Conservation (phyloP, 202 grass and related monocot genomes). For the Sporobolus alterniflorus region DNA sequence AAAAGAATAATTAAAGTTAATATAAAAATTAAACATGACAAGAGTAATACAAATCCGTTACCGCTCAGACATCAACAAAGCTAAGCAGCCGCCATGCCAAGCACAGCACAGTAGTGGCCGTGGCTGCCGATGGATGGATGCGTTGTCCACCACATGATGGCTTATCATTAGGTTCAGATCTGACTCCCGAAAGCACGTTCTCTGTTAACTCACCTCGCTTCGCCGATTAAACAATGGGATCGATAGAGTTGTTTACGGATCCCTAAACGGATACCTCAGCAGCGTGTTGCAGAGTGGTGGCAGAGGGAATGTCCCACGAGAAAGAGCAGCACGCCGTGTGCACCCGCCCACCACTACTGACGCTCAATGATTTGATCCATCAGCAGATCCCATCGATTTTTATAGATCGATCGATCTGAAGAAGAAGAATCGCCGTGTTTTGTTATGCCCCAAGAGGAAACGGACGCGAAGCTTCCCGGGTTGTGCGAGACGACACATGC, state of each 20-base stretch:
- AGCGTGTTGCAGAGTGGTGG: slow-evolving; percentile 8
- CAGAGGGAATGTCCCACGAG: slow-evolving; percentile 60
- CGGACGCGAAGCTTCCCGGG: slow-evolving; percentile 50
- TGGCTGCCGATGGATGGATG: slow-evolving; percentile 1
- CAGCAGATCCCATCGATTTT: slow-evolving; percentile 23
- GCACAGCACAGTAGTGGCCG: slow-evolving; percentile 12
- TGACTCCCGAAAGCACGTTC: neutral
- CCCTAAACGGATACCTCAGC: slow-evolving; percentile 52
- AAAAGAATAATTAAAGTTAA: too few species aligned
- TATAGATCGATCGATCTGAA: slow-evolving; percentile 5
- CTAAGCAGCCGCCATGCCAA: neutral
- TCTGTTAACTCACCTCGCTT: slow-evolving; percentile 5
- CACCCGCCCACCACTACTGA: neutral
- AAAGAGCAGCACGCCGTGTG: slow-evolving; percentile 5
- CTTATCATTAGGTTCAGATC: slow-evolving; percentile 34
- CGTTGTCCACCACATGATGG: slow-evolving; percentile 61
- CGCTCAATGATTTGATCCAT: slow-evolving; percentile 48
- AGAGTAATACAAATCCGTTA: too few species aligned
- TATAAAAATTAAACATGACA: too few species aligned
- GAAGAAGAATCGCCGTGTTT: neutral
- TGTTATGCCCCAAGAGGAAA: slow-evolving; percentile 2
- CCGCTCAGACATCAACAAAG: neutral
- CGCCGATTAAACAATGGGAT: neutral
- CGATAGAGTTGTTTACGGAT: slow-evolving; percentile 46
- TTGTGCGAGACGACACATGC: slow-evolving; percentile 56